phyloP scores from a whole-genome alignment of 176 grass and related monocot genomes.

The Ensete ventricosum region DNA sequence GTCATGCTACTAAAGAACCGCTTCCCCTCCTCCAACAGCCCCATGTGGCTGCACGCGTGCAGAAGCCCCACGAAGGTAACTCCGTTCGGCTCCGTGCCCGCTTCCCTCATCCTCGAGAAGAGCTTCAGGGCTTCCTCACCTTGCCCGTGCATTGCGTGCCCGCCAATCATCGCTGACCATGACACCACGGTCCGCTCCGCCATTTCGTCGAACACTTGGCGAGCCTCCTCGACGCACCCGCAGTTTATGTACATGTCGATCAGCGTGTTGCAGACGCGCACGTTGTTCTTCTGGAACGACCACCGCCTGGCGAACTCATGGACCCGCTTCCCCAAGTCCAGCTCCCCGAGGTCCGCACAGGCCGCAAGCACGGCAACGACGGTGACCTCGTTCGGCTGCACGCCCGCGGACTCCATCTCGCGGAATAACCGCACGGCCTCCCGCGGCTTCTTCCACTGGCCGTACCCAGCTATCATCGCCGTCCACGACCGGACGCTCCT shows the following conservation, averaged over 20 bases:
- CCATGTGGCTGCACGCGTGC: slow-evolving; percentile 33
- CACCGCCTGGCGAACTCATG: slow-evolving; percentile 7
- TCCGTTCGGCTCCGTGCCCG: slow-evolving; percentile 11
- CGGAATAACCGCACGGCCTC: slow-evolving; percentile 22
- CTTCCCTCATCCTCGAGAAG: slow-evolving; percentile 23
- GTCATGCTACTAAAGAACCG: slow-evolving; percentile 28
- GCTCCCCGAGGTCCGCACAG: slow-evolving; percentile 20
- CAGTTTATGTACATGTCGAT: slow-evolving; percentile 44
- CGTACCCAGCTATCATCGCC: slow-evolving; percentile 27
- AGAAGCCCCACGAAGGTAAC: slow-evolving; percentile 34
- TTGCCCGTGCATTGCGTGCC: slow-evolving; percentile 36
- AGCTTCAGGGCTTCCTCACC: slow-evolving; percentile 29
- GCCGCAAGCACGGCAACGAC: slow-evolving; percentile 30
- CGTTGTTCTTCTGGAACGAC: slow-evolving; percentile 19
- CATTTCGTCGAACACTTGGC: slow-evolving; percentile 30
- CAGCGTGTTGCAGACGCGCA: slow-evolving; percentile 33
- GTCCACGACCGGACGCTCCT: slow-evolving; percentile 29
- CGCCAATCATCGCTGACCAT: slow-evolving; percentile 33
- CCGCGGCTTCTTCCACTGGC: slow-evolving; percentile 18
- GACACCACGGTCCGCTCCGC: slow-evolving; percentile 26
- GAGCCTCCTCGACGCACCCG: slow-evolving; percentile 26
- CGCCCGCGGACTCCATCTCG: slow-evolving; percentile 15
- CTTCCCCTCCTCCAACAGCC: slow-evolving; percentile 22
- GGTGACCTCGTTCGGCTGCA: slow-evolving; percentile 32
- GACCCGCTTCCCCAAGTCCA: slow-evolving; percentile 22